A percentile compares a stretch with the other conserved stretches of the same genome.
Conservation (phyloP, 805 yeast genomes). For the Kodamaea laetipori region DNA sequence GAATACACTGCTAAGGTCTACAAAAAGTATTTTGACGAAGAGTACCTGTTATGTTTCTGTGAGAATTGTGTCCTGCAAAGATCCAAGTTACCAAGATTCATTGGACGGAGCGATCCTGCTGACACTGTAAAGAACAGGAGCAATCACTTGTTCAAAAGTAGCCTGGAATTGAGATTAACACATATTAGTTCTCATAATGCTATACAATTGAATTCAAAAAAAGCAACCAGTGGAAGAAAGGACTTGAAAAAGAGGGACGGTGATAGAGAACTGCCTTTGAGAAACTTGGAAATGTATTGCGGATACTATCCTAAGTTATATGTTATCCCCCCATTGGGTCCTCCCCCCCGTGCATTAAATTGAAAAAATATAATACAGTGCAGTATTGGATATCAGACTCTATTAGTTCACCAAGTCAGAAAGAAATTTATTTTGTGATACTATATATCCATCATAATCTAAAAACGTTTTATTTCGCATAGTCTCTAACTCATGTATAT, state of each 20-base stretch:
- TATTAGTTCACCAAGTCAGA: no score
- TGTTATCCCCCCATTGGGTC: slow-evolving; percentile 15
- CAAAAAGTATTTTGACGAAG: slow-evolving; percentile 11
- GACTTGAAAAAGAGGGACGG: background rate
- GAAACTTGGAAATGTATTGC: background rate
- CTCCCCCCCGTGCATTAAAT: slow-evolving; percentile 1
- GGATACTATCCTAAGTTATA: slow-evolving; percentile 11
- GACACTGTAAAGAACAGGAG: background rate
- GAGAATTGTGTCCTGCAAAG: slow-evolving; percentile 11
- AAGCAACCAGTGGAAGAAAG: background rate
- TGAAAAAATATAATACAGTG: no score
- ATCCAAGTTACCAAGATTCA: background rate
- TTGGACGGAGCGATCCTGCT: slow-evolving; percentile 3
- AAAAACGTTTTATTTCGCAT: no score
- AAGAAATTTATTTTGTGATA: no score
- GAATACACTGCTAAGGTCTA: slow-evolving; percentile 15
- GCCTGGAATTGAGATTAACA: slow-evolving; percentile 1
- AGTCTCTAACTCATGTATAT: no score
- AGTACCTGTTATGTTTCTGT: slow-evolving; percentile 18
- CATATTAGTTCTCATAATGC: slow-evolving; percentile 12
- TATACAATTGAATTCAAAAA: background rate
- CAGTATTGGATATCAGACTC: no score
- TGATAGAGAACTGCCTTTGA: slow-evolving; percentile 6
- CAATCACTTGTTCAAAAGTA: no score
- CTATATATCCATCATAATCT: no score